Conservation (phyloP, 306 rosid species). For the Ormosia semicastrata region DNA sequence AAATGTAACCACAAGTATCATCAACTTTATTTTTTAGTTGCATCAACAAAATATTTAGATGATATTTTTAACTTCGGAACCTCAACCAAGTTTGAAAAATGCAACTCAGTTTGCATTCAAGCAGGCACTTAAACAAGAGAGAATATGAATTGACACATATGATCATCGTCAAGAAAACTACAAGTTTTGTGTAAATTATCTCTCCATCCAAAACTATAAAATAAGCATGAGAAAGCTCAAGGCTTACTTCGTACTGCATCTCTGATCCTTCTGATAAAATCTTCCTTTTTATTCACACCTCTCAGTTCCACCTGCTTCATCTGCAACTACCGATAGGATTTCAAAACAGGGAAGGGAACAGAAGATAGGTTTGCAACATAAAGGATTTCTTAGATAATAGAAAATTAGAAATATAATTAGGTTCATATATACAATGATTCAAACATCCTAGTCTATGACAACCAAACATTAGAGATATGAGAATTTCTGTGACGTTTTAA, state of each 20-base stretch:
- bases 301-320: slow-evolving; percentile 61
- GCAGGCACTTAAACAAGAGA: not conserved
- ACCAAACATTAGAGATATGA: not conserved
- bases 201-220: slow-evolving; percentile 5
- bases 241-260: slow-evolving; percentile 65
- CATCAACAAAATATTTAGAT: not conserved
- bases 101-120: not conserved
- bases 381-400: not conserved
- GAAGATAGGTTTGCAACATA: not conserved
- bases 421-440: not conserved
- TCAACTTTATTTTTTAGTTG: not conserved
- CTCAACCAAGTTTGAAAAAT: not conserved
- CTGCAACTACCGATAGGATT: slow-evolving; percentile 42
- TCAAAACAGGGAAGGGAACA: slow-evolving; percentile 7
- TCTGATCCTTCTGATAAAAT: slow-evolving; percentile 55
- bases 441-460: not conserved
- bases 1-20: not conserved
- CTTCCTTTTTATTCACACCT: slow-evolving; percentile 57
- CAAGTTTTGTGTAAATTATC: not conserved
- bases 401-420: not conserved
- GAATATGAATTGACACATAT: not conserved
- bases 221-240: slow-evolving; percentile 5
- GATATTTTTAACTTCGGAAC: not conserved
- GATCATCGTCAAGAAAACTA: slow-evolving; percentile 10
- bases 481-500: not conserved